A percentile compares a stretch with the other conserved stretches of the same genome.
Evolutionary conservation across 2,329 filamentous ascomycete genomes (phyloP).

Genomic region (Diaporthe ampelina): DNA sequence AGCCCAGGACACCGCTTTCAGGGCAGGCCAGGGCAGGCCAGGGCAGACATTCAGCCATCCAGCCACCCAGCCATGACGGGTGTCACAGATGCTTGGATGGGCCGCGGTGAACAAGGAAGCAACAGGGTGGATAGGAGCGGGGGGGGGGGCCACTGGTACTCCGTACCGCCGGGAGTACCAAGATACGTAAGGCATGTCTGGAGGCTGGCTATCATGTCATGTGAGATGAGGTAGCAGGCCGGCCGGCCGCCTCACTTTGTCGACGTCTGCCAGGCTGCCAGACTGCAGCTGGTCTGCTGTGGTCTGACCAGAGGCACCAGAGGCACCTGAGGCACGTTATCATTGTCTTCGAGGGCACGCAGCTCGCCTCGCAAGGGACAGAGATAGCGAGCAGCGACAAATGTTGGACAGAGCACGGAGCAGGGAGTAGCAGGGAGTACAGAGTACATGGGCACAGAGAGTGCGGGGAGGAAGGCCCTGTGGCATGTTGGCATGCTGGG

Average conservation of each 20-base stretch:
- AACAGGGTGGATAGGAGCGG: not conserved
- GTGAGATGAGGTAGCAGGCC: not conserved
- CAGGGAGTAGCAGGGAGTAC: not conserved
- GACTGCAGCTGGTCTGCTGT: not conserved
- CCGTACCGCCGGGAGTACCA: not conserved
- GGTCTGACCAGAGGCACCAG: too few relatives aligned
- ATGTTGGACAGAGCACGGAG: not conserved
- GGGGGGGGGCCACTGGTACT: too few relatives aligned
- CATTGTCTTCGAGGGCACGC: slow-evolving; percentile 1
- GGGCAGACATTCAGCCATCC: slow-evolving; percentile 15
- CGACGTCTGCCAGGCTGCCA: not conserved
- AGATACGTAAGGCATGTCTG: not conserved
- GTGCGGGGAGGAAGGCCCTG: slow-evolving; percentile 13
- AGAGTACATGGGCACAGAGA: slow-evolving; percentile 3
- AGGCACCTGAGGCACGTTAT: too few relatives aligned
- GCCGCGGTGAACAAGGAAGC: not conserved
- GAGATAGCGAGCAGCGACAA: too few relatives aligned
- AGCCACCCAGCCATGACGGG: slow-evolving; percentile 22
- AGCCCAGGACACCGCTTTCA: not conserved
- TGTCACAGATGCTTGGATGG: slow-evolving; percentile 29
- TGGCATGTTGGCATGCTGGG: slow-evolving; percentile 33
- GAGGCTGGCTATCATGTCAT: slow-evolving; percentile 7
- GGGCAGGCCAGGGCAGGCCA: too few relatives aligned
- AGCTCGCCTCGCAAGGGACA: not conserved
- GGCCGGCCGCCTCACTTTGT: slow-evolving; percentile 22